Evolutionary conservation across 2,329 filamentous ascomycete genomes (phyloP), one percentile per base, ranked within the genome.

Genomic region (Zarea fungicola): DNA sequence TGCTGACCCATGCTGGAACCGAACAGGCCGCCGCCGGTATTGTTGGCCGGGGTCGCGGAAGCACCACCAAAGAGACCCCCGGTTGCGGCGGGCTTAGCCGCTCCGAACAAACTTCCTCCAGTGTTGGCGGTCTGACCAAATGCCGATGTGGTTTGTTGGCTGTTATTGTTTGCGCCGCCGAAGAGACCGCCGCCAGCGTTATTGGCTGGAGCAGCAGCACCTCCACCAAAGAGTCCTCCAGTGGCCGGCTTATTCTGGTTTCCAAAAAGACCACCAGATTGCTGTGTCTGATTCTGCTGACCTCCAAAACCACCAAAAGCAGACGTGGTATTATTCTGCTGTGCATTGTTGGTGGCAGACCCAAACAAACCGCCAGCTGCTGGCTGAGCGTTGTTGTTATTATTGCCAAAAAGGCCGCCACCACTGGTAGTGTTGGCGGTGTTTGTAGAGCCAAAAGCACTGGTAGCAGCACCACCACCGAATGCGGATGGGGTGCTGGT

Each of bases 121-220:
- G 65, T 60, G 4, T 60, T 58, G 31, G n/a, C n/a, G n/a, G 48
- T 46, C 18, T 42, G 37, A 13, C 50, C 50, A 35, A 52, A 52
- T 14, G 26, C 40, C 21, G 32, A 25, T 8, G 18, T 25, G 13
- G 32, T 49, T 16, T 42, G 42, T 50, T 58, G 60, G 60, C 45
- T 63, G 59, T 16, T 61, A 57, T 54, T 63, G 62, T 62, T 57
- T 11, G 48, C 55, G n/a, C 57, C 57, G 25, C 73, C 72, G 54
- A 75, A 73, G 19, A 72, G 63, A 18, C 64, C 64, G 21, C 60
- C 58, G 28, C 62, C 61, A 44, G 60, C 61, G 13, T 58, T 60
- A 10, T 54, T 47, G 35, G 64, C 65, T 44, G 69, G 54, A 59
- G 72, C 74, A 43, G 79, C 78, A 6, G 77, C 58, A 13, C 71